Base-by-base conservation (phyloP, 2,329 filamentous ascomycete genomes). In the Fusarium neocosmosporiellum region DNA sequence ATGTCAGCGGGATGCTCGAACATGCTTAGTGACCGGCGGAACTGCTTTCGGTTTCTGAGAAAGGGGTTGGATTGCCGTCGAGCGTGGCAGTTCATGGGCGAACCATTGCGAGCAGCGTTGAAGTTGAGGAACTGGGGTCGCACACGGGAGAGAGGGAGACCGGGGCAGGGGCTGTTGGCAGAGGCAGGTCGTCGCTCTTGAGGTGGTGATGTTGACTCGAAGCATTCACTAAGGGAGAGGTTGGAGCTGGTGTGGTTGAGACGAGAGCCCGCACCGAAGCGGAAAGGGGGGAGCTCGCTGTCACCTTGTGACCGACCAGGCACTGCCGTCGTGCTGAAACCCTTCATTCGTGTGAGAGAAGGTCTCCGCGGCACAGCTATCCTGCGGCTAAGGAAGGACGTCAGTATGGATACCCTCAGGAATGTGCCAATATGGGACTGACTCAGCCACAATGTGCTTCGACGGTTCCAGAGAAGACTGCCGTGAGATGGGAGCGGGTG, bases 11-110 rank as follows among this genome's bases (percentile, higher is more conserved):
- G 93, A 80, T 93, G 91, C 84, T 98, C 96, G 83, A 97, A 99
- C 96, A 99, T 99, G 88, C 96, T 98, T 79, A 98, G 85, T 27
- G 96, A 97, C 74, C 96, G 91, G 69, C 96, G 92, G 79, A 96
- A 96, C 81, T 96, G 94, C 80, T 97, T 97, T 74, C 95, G 90
- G 50, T 93, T 93, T 70, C 94, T 91, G 77, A 91, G 86, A 74
- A 93, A 89, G 65, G 89, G 93, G 81, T 91, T 95, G 57, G 89
- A 92, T 69, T 85, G 88, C 74, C 95, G 94, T 72, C 95, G 91
- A 64, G 91, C 84, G 75, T 96, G 92, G 67, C 85, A 87, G 67
- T 87, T 88, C 70, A 93, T 88, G 64, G 95, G 95, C 16, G 95
- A 97, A 41, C 92, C 94, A 82, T 90, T 93, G 69, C 89, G 90